Conservation (phyloP, 2,329 filamentous ascomycete genomes). For the Stagonosporopsis rhizophila region DNA sequence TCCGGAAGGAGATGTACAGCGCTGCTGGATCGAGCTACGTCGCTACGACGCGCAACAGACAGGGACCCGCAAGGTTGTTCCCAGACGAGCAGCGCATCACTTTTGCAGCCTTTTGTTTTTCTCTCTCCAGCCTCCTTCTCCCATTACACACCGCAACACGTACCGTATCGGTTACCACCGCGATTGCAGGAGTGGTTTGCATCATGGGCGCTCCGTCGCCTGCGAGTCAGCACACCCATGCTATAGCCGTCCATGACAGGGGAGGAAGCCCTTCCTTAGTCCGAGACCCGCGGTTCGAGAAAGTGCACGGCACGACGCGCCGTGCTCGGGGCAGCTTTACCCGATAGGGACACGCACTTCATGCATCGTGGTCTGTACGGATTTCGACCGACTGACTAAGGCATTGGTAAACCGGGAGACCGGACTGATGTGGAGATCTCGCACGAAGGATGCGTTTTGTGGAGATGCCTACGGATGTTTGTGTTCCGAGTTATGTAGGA, state of each 20-base stretch:
- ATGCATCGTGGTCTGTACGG: slow-evolving; percentile 3
- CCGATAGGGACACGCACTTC: not conserved
- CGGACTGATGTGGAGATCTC: slow-evolving; percentile 1
- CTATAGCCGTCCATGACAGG: not conserved
- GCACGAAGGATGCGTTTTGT: not conserved
- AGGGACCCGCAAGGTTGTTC: slow-evolving; percentile 1
- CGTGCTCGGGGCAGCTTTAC: slow-evolving; percentile 5
- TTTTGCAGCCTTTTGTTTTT: not conserved
- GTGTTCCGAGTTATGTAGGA: not conserved
- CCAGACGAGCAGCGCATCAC: not conserved
- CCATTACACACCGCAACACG: not conserved
- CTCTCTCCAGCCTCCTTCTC: too few species aligned
- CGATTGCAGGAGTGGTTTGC: not conserved
- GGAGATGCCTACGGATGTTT: not conserved
- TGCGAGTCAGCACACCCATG: slow-evolving; percentile 2
- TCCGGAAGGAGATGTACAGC: slow-evolving; percentile 11
- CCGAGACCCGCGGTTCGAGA: slow-evolving; percentile 7
- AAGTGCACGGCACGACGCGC: slow-evolving; percentile 5
- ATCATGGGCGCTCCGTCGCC: not conserved
- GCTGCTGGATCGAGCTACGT: slow-evolving; percentile 37
- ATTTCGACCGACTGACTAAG: not conserved
- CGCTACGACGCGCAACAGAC: slow-evolving; percentile 1
- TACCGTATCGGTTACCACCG: not conserved
- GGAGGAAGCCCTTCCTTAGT: slow-evolving; percentile 3
- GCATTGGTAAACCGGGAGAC: not conserved